Evolutionary conservation across 805 yeast genomes (phyloP).

Genomic region (Lipomyces yamadae): DNA sequence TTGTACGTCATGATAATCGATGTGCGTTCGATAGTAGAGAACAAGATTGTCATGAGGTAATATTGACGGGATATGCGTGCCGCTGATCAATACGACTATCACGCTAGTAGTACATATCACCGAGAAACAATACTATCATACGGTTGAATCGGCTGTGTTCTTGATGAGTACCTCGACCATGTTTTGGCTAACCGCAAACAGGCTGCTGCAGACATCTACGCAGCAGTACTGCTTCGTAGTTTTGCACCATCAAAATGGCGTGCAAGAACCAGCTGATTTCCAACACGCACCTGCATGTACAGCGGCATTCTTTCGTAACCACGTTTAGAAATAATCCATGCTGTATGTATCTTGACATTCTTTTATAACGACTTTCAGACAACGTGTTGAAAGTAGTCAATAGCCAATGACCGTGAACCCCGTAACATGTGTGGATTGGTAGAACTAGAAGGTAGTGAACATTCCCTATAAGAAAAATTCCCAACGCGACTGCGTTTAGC

Average conservation of each 20-base stretch:
- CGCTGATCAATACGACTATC: not conserved
- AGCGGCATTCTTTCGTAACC: not conserved
- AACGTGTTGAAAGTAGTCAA: too few relatives aligned
- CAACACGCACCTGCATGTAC: not conserved
- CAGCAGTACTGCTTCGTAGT: not conserved
- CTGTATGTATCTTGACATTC: not conserved
- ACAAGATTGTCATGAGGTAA: not conserved
- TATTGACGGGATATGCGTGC: not conserved
- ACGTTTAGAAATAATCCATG: not conserved
- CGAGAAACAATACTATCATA: not conserved
- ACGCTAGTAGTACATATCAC: not conserved
- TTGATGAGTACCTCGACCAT: not conserved
- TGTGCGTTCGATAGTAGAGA: not conserved
- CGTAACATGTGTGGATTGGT: too few relatives aligned
- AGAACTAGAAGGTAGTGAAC: too few relatives aligned
- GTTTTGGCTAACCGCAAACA: not conserved
- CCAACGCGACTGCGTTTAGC: not conserved
- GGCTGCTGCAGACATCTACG: slow-evolving; percentile 1
- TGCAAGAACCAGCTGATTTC: not conserved
- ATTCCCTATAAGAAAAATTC: not conserved
- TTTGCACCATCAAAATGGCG: not conserved
- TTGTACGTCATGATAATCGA: not conserved
- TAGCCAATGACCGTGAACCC: too few relatives aligned
- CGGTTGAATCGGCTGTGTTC: not conserved
- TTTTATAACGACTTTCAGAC: not conserved